Conservation (phyloP, 1,139 yeast species). For the Yamadazyma triangularis region DNA sequence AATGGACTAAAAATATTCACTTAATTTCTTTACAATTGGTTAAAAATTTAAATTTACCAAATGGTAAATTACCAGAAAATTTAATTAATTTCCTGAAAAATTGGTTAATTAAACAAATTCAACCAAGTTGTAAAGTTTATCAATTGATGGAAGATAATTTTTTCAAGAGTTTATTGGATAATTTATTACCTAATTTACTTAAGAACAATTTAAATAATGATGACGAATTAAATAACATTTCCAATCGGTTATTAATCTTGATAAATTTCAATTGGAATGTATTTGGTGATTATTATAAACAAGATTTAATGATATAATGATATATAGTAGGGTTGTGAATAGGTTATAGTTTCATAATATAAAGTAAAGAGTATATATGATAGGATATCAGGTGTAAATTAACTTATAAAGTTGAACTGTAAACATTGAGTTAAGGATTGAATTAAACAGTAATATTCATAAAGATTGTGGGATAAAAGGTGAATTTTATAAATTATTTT, state of each 20-base stretch:
- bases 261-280: slow-evolving; percentile 72
- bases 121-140: slow-evolving; percentile 77
- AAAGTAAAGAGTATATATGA: too few relatives aligned
- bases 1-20: slow-evolving; percentile 84
- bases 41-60: slow-evolving; percentile 34
- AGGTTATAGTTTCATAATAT: too few relatives aligned
- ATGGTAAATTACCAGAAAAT: slow-evolving; percentile 1
- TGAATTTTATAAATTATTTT: too few relatives aligned
- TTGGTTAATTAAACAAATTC: slow-evolving; percentile 84
- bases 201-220: slow-evolving; percentile 7
- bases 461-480: too few relatives aligned
- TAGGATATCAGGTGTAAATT: too few relatives aligned
- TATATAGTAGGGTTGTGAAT: too few relatives aligned
- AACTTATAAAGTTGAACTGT: too few relatives aligned
- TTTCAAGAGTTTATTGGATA: slow-evolving; percentile 45
- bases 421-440: too few relatives aligned
- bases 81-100: slow-evolving; percentile 50
- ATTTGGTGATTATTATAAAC: slow-evolving; percentile 52
- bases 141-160: slow-evolving; percentile 70
- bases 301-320: slow-evolving; percentile 12
- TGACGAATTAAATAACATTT: slow-evolving; percentile 41
- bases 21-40: slow-evolving; percentile 71
- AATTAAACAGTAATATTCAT: too few relatives aligned
- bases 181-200: slow-evolving; percentile 20
- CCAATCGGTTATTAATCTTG: slow-evolving; percentile 51